Conservation (phyloP, 768 basidiomycete genomes). For the Sporobolomyces pararoseus region DNA sequence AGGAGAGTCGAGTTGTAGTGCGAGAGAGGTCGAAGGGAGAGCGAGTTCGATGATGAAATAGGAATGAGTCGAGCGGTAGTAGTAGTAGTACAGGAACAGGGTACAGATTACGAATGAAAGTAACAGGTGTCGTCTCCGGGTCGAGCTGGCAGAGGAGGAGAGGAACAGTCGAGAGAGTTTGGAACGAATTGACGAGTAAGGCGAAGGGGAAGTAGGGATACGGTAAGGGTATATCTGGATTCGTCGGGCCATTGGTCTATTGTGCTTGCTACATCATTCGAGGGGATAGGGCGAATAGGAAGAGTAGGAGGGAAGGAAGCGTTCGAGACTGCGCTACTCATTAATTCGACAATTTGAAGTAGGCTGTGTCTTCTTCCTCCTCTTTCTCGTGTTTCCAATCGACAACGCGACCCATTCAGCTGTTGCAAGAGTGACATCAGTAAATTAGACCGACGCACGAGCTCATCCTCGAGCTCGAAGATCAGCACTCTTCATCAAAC, state of each 20-base stretch:
- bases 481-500: no score
- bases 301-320: neutral
- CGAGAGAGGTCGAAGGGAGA: neutral
- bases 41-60: neutral
- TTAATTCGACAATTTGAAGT: no score
- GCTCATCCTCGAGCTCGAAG: no score
- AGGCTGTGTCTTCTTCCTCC: no score
- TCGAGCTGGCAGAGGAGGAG: neutral
- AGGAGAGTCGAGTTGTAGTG: neutral
- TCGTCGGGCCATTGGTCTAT: neutral
- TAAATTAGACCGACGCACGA: no score
- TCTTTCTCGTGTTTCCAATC: no score
- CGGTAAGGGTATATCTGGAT: conserved; percentile 8
- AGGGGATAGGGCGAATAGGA: no score
- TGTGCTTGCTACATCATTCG: neutral
- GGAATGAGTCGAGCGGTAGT: neutral
- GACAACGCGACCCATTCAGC: no score
- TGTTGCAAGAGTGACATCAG: no score
- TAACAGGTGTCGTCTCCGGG: neutral
- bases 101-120: neutral
- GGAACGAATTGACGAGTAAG: neutral
- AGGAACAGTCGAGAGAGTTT: neutral
- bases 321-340: neutral
- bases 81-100: neutral
- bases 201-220: neutral